Conservation (phyloP, 148 eudicot genomes). For the Arbutus unedo region DNA sequence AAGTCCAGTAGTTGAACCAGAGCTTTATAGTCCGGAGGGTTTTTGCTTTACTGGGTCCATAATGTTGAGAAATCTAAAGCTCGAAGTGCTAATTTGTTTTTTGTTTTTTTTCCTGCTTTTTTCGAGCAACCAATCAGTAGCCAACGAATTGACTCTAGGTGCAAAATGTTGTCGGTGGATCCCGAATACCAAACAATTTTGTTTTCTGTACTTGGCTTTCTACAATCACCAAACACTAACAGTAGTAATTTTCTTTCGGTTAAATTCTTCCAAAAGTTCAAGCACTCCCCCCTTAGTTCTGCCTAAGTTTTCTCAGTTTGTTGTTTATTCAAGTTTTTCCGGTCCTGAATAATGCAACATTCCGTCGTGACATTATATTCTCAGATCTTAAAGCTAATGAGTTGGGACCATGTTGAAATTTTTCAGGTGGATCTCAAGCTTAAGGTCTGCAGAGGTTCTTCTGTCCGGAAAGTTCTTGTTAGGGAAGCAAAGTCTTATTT, state of each 20-base stretch:
- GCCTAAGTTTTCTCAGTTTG: background rate
- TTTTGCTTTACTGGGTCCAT: background rate
- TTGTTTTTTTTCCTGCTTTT: background rate
- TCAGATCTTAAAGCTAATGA: background rate
- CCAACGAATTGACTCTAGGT: background rate
- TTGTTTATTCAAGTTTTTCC: background rate
- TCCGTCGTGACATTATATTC: background rate
- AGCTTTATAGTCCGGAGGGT: background rate
- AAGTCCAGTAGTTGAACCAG: background rate
- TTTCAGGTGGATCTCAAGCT: slow-evolving; percentile 92
- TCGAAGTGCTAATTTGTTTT: background rate
- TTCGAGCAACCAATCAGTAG: slow-evolving; percentile 2
- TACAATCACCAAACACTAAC: background rate
- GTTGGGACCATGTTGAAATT: background rate
- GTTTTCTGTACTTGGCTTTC: too few species aligned
- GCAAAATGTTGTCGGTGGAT: background rate
- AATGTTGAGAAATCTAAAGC: slow-evolving; percentile 14
- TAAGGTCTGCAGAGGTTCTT: slow-evolving; percentile 88
- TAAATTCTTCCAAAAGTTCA: background rate
- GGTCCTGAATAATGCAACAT: background rate
- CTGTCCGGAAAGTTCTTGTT: slow-evolving; percentile 65
- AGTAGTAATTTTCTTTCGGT: background rate
- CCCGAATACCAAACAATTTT: background rate
- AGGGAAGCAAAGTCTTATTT: slow-evolving; percentile 64
- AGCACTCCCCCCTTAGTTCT: background rate